Evolutionary conservation across 2,329 filamentous ascomycete genomes (phyloP), one percentile per base, ranked within the genome.

Genomic region (Xylariaceae sp.): DNA sequence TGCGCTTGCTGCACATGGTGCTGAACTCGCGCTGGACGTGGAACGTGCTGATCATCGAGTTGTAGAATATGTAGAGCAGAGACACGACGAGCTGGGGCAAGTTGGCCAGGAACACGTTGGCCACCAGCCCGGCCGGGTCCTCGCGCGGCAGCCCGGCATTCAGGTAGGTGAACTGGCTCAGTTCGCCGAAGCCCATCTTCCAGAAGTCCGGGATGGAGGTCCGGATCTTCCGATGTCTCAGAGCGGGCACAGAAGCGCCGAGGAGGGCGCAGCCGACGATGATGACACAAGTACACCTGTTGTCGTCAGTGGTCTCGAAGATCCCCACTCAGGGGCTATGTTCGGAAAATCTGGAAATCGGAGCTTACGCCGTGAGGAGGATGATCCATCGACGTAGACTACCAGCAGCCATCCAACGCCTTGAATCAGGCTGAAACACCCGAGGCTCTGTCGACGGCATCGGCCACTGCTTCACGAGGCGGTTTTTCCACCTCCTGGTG

Each of bases 21-120:
- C 55, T 60, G 51, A 63, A 77, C 47, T 77, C 72, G 7, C 52
- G 45, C 0, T 59, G 63, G 0, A 64, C 44, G 0, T 67, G 53
- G 51, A 72, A 68, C 2, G 48, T 54, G 0, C 65, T 75, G 15
- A 65, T 53, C 5, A 71, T 47, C 3, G 47, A 47, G 41, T 70
- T 71, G 44, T 61, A 59, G 1, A 52, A 45, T 3, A 70, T 47
- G 43, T 72, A 71, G 2, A 65, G 30, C n/a, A 66, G 45, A 0
- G 64, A 68, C 0, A 70, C 38, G 4, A 71, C 33, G 0, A 68
- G 33, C 40, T 74, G 70, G 1, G 67, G 65, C 0, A 56, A 17
- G 39, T 74, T 74, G 22, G 60, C 63, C 0, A 70, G 14, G 13
- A 69, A 47, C 1, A 59, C 52, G 24, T 58, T 59, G 5, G 30